Percentiles rank a stretch among this genome's conserved stretches.
These are phyloP conservation scores for Nakaseomyces glabratus DNA, from an alignment of 1,139 yeast species.

Conservation along the genomic window DNA sequence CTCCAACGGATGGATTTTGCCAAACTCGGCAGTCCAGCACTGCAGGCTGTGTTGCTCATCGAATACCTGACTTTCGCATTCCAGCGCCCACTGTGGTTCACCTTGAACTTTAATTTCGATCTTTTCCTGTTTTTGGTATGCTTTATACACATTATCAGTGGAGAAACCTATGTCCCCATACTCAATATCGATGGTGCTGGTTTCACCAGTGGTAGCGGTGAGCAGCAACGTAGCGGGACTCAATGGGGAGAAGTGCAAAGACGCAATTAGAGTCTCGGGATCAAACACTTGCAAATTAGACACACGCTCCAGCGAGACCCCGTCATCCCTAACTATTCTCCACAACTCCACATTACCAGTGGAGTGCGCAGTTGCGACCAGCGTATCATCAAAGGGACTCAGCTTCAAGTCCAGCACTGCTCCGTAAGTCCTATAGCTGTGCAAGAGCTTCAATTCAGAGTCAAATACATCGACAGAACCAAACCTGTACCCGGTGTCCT, in stretches of 20 bases:
- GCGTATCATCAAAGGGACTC: slow-evolving; percentile 41
- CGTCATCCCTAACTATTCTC: slow-evolving; percentile 33
- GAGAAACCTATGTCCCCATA: slow-evolving; percentile 8
- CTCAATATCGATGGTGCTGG: slow-evolving; percentile 22
- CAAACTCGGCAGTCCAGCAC: slow-evolving; percentile 85
- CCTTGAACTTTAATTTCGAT: slow-evolving; percentile 20
- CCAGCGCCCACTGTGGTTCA: slow-evolving; percentile 9
- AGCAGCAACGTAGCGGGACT: slow-evolving; percentile 34
- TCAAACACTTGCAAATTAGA: slow-evolving; percentile 40
- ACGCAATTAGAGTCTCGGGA: slow-evolving; percentile 47
- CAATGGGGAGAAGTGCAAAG: slow-evolving; percentile 51
- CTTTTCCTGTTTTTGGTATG: slow-evolving; percentile 10
- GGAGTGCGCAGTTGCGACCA: slow-evolving; percentile 64
- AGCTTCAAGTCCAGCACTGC: slow-evolving; percentile 75
- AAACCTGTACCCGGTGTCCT: slow-evolving; percentile 46
- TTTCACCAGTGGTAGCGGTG: slow-evolving; percentile 56
- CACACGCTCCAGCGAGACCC: slow-evolving; percentile 19
- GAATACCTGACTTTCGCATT: slow-evolving; percentile 11
- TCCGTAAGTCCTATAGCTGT: slow-evolving; percentile 37
- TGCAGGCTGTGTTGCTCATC: slow-evolving; percentile 51
- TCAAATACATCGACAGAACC: slow-evolving; percentile 67
- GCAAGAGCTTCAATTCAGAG: slow-evolving; percentile 24
- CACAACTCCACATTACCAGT: slow-evolving; percentile 67
- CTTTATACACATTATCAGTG: slow-evolving; percentile 8
- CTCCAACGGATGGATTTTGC: slow-evolving; percentile 43